These are phyloP conservation scores for Wickerhamomyces tratensis DNA, from an alignment of 805 yeast genomes.

Conservation along the genomic window DNA sequence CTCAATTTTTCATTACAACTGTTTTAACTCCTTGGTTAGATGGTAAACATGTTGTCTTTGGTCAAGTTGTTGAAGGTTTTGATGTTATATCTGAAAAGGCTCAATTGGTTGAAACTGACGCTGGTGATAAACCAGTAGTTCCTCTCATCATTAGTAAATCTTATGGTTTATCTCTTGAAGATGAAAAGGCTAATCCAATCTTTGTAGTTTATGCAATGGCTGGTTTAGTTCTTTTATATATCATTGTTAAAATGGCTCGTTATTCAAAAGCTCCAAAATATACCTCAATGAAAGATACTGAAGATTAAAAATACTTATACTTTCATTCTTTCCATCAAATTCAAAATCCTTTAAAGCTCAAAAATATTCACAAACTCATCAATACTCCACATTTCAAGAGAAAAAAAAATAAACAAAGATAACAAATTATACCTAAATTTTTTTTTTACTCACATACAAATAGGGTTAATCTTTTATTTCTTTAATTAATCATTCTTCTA, in stretches of 20 bases:
- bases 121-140: constrained; percentile 30
- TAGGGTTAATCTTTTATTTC: no score
- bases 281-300: constrained; percentile 17
- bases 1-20: constrained; percentile 64
- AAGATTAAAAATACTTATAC: neutral
- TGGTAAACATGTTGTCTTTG: constrained; percentile 66
- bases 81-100: constrained; percentile 47
- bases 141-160: constrained; percentile 31
- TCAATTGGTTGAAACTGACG: constrained; percentile 43
- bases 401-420: no score
- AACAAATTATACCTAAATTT: no score
- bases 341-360: no score
- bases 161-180: constrained; percentile 14
- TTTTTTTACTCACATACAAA: no score
- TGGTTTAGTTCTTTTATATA: constrained; percentile 10
- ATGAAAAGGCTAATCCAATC: constrained; percentile 6
- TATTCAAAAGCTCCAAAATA: constrained; percentile 7
- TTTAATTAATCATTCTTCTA: no score
- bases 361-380: no score
- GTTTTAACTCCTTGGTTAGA: constrained; percentile 38
- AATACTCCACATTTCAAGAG: no score
- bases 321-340: no score
- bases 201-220: constrained; percentile 10
- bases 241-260: constrained; percentile 5
- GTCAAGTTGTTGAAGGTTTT: constrained; percentile 62